Conservation (phyloP, 441 rosid species). For the Melastoma candidum region DNA sequence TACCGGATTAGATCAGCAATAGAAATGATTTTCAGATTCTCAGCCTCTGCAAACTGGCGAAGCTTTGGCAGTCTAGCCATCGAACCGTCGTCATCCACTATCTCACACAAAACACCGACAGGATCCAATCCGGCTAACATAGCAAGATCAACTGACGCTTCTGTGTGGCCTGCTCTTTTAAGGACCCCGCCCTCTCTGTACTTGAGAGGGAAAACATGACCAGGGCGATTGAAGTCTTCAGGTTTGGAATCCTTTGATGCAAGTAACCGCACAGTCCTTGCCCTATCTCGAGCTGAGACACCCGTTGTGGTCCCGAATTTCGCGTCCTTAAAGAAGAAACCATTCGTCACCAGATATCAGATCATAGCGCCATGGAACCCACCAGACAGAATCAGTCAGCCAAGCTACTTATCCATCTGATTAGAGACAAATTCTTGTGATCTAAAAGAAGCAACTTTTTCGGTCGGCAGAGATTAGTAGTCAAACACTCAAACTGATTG, state of each 20-base stretch:
- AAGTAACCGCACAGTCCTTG: slow-evolving; percentile 35
- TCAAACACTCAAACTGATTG: neutral
- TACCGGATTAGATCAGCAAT: slow-evolving; percentile 55
- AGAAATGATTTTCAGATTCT: slow-evolving; percentile 49
- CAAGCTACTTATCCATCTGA: too few relatives aligned
- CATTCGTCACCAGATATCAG: neutral
- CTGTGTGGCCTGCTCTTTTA: slow-evolving; percentile 67
- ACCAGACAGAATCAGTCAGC: too few relatives aligned
- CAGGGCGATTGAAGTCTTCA: slow-evolving; percentile 51
- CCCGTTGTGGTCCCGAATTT: slow-evolving; percentile 46
- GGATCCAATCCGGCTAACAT: slow-evolving; percentile 49
- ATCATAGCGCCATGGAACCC: too few relatives aligned
- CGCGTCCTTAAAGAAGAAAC: slow-evolving; percentile 32
- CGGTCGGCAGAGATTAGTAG: too few relatives aligned
- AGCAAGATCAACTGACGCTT: slow-evolving; percentile 57
- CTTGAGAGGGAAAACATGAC: slow-evolving; percentile 51
- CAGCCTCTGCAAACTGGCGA: slow-evolving; percentile 34
- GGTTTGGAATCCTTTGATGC: slow-evolving; percentile 47
- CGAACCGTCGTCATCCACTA: slow-evolving; percentile 69
- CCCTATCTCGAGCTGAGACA: slow-evolving; percentile 57
- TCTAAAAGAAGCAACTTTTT: too few relatives aligned
- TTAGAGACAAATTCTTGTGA: too few relatives aligned
- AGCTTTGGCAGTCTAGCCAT: slow-evolving; percentile 66
- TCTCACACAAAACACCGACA: slow-evolving; percentile 45
- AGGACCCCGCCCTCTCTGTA: slow-evolving; percentile 59